Percentiles rank a stretch among this genome's conserved stretches.
Evolutionary conservation across 169 alveolate species (phyloP).

Genomic region (Cryptosporidium xiaoi): DNA sequence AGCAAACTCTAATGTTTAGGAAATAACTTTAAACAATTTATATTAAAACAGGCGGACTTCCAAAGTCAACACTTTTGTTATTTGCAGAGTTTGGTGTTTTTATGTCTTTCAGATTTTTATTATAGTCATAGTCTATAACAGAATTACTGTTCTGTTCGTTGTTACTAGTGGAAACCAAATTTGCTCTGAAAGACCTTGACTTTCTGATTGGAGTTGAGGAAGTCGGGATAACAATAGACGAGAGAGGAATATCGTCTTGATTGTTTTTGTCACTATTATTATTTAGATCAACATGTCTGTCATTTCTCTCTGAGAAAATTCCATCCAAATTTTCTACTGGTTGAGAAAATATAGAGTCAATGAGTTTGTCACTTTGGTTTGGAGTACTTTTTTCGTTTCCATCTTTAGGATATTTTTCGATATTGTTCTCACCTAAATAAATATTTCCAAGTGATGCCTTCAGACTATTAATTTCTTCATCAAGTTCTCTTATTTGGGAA

Average conservation of each 20-base stretch:
- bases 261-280: neutral
- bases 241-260: conserved; percentile 13
- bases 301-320: conserved; percentile 28
- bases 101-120: neutral
- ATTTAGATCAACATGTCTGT: neutral
- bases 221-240: conserved; percentile 58
- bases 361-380: neutral
- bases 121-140: neutral
- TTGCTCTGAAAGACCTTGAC: conserved; percentile 10
- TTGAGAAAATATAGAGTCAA: conserved; percentile 46
- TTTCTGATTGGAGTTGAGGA: conserved; percentile 69
- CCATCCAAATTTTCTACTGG: conserved; percentile 60
- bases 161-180: neutral
- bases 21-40: neutral
- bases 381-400: neutral
- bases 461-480: conserved; percentile 31
- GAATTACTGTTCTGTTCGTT: neutral
- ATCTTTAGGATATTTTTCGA: neutral
- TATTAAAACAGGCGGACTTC: conserved; percentile 64
- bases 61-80: neutral
- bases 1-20: too few relatives aligned
- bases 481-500: conserved; percentile 36
- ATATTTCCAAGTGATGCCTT: conserved; percentile 3
- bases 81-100: neutral
- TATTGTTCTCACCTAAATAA: conserved; percentile 1